phyloP scores from a whole-genome alignment of 2,329 filamentous ascomycete species.

The Trichoderma endophyticum region DNA sequence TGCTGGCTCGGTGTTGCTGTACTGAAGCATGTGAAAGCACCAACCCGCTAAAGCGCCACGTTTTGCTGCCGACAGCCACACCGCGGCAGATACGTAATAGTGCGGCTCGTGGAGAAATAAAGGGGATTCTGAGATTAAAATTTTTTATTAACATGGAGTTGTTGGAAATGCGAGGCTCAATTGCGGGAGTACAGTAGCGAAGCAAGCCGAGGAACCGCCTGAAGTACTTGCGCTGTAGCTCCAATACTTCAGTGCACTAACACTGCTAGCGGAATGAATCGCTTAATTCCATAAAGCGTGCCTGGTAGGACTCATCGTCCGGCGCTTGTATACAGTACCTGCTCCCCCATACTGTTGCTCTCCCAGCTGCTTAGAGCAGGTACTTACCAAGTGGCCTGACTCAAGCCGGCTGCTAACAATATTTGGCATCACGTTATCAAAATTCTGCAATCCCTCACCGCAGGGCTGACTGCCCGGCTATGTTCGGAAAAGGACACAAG shows the following conservation, averaged over 20 bases:
- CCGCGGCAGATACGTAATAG: constrained; percentile 13
- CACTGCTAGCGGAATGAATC: not conserved
- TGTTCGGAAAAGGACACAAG: not conserved
- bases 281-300: constrained; percentile 4
- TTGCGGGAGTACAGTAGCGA: not conserved
- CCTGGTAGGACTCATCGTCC: not conserved
- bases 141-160: too few species aligned
- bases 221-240: not conserved
- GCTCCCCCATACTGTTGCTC: not conserved
- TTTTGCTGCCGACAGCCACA: constrained; percentile 3
- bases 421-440: not conserved
- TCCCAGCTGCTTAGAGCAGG: not conserved
- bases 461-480: constrained; percentile 9
- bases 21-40: not conserved
- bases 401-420: not conserved
- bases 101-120: not conserved
- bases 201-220: not conserved
- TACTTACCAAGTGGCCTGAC: constrained; percentile 11
- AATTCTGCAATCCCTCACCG: not conserved
- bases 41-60: constrained; percentile 1
- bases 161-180: not conserved
- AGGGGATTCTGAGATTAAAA: not conserved
- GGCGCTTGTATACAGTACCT: not conserved
- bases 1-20: not conserved
- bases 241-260: not conserved